These are phyloP conservation scores for Phaeolepiota aurea DNA, from an alignment of 768 basidiomycete species.

Conservation along the genomic window DNA sequence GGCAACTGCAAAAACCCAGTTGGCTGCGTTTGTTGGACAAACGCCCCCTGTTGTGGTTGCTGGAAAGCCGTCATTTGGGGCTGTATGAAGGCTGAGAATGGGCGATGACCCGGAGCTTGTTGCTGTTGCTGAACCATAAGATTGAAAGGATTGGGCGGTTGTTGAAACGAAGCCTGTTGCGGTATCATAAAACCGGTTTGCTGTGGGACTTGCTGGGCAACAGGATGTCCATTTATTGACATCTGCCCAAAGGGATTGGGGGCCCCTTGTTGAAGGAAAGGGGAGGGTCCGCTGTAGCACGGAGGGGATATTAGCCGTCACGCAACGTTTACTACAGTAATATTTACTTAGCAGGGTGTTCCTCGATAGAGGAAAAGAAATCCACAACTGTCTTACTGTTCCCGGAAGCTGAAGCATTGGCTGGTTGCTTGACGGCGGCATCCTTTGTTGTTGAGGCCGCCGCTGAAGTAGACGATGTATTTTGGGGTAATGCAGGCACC, in stretches of 20 bases:
- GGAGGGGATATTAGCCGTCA: slow-evolving; percentile 26
- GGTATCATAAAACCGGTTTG: slow-evolving; percentile 48
- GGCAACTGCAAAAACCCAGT: slow-evolving; percentile 13
- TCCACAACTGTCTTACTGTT: slow-evolving; percentile 57
- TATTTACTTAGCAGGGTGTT: slow-evolving; percentile 60
- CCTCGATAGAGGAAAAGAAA: slow-evolving; percentile 87
- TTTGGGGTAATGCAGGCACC: slow-evolving; percentile 2
- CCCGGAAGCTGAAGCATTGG: slow-evolving; percentile 9
- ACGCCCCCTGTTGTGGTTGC: slow-evolving; percentile 11
- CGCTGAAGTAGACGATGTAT: slow-evolving; percentile 2
- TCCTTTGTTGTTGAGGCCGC: slow-evolving; percentile 10
- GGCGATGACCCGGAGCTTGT: slow-evolving; percentile 36
- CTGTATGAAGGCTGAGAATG: slow-evolving; percentile 48
- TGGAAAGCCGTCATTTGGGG: slow-evolving; percentile 43
- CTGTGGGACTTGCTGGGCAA: slow-evolving; percentile 38
- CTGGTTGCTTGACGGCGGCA: slow-evolving; percentile 3
- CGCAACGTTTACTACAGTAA: background rate
- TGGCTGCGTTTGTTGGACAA: slow-evolving; percentile 21
- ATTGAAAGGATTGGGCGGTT: slow-evolving; percentile 35
- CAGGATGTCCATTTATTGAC: slow-evolving; percentile 36
- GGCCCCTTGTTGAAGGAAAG: slow-evolving; percentile 49
- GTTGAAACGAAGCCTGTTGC: slow-evolving; percentile 36
- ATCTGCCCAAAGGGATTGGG: slow-evolving; percentile 76
- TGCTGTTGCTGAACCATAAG: slow-evolving; percentile 25
- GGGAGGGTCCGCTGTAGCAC: slow-evolving; percentile 16